Evolutionary conservation across 768 basidiomycete genomes (phyloP).

Genomic region (Rubroboletus pulcherrimus): DNA sequence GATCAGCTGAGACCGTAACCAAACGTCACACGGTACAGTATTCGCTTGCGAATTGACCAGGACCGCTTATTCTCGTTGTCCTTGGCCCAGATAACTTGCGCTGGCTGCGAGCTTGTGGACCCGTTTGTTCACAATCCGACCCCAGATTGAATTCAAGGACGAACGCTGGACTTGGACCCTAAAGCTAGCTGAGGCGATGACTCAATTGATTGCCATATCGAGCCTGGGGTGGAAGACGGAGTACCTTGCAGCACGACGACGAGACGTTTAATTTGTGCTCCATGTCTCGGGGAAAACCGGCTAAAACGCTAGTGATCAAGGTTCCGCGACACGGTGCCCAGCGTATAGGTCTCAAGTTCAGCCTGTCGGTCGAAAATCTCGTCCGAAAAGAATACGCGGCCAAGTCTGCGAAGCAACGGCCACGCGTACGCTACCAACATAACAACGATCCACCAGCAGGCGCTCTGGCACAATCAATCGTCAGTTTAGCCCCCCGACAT

Average conservation of each 20-base stretch:
- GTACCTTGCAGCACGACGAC: not conserved
- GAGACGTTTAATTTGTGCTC: not conserved
- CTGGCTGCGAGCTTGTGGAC: not conserved
- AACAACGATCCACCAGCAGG: slow-evolving; percentile 46
- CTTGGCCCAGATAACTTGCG: not conserved
- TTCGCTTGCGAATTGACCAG: not conserved
- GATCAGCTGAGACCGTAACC: slow-evolving; percentile 12
- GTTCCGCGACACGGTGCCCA: slow-evolving; percentile 78
- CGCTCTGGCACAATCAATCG: slow-evolving; percentile 58
- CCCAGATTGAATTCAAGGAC: not conserved
- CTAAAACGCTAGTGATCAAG: slow-evolving; percentile 54
- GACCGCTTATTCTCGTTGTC: not conserved
- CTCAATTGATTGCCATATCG: slow-evolving; percentile 11
- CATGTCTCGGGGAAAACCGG: slow-evolving; percentile 44
- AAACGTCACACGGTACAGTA: slow-evolving; percentile 1
- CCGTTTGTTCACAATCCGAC: not conserved
- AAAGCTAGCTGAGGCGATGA: not conserved
- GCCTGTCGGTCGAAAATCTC: slow-evolving; percentile 52
- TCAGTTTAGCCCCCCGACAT: slow-evolving; percentile 34
- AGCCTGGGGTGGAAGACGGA: not conserved
- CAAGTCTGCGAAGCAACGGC: slow-evolving; percentile 42
- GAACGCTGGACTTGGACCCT: too few relatives aligned
- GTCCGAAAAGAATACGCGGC: slow-evolving; percentile 47
- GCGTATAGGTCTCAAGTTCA: slow-evolving; percentile 61
- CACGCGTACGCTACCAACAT: slow-evolving; percentile 46